These are phyloP conservation scores for Neoboletus magnificus DNA, from an alignment of 768 basidiomycete genomes.

Conservation along the genomic window DNA sequence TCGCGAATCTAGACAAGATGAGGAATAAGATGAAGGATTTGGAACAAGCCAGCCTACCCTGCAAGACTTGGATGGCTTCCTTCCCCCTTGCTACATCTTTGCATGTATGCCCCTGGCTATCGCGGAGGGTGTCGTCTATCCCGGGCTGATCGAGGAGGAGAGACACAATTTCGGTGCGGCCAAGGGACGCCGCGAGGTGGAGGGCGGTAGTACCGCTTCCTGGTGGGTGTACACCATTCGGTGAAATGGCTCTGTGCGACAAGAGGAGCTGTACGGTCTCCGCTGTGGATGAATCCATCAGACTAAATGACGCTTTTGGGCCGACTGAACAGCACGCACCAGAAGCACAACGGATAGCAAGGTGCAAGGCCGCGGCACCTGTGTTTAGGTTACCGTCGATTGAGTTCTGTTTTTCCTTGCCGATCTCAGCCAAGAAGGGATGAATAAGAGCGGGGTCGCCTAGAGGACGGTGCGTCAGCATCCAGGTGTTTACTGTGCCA, in stretches of 20 bases:
- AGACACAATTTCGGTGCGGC: conserved; percentile 66
- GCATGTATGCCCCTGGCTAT: conserved; percentile 63
- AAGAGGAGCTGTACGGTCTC: conserved; percentile 68
- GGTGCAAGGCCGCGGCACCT: conserved; percentile 72
- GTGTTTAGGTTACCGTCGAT: conserved; percentile 52
- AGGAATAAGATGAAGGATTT: not conserved
- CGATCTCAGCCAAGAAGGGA: conserved; percentile 74
- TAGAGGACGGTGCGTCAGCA: conserved; percentile 22
- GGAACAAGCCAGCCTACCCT: conserved; percentile 44
- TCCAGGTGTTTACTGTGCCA: not conserved
- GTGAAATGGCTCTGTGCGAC: conserved; percentile 72
- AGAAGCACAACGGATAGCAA: conserved; percentile 79
- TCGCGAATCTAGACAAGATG: conserved; percentile 60
- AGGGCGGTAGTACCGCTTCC: conserved; percentile 71
- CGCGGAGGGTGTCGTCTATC: conserved; percentile 75
- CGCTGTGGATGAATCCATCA: conserved; percentile 34
- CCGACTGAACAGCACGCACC: conserved; percentile 41
- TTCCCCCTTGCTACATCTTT: conserved; percentile 69
- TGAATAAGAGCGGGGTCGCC: conserved; percentile 80
- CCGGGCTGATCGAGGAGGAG: conserved; percentile 75
- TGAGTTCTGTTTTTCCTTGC: conserved; percentile 56
- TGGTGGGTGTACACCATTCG: conserved; percentile 72
- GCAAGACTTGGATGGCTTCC: conserved; percentile 63
- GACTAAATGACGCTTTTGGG: not conserved
- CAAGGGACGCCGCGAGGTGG: conserved; percentile 69